These are phyloP conservation scores for Trichocladium uniseriatum DNA, from an alignment of 495 filamentous ascomycete species.

Conservation along the genomic window DNA sequence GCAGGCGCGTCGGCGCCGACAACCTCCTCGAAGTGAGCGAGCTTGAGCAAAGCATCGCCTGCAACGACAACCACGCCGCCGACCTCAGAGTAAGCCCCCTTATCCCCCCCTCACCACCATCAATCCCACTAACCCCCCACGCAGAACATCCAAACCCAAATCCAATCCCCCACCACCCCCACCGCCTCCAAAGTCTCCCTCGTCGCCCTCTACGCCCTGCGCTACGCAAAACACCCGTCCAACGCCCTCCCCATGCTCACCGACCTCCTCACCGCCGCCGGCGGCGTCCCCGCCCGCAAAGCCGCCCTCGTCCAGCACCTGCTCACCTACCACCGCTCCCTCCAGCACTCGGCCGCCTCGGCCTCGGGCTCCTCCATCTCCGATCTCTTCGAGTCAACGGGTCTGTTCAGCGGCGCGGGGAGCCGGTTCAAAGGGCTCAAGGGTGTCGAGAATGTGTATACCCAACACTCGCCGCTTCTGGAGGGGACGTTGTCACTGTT, in stretches of 20 bases:
- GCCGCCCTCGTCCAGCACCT: slow-evolving; percentile 69
- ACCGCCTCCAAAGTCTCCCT: slow-evolving; percentile 73
- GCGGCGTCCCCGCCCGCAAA: slow-evolving; percentile 59
- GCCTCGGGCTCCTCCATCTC: slow-evolving; percentile 48
- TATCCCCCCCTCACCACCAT: background rate
- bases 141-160: slow-evolving; percentile 75
- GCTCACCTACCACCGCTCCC: slow-evolving; percentile 70
- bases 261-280: slow-evolving; percentile 72
- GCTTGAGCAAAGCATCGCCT: slow-evolving; percentile 91
- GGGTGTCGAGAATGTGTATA: slow-evolving; percentile 97
- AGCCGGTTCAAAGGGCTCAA: slow-evolving; percentile 91
- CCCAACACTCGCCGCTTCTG: slow-evolving; percentile 84
- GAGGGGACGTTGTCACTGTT: slow-evolving; percentile 83
- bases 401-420: slow-evolving; percentile 82
- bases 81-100: slow-evolving; percentile 64
- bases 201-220: slow-evolving; percentile 84
- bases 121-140: background rate
- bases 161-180: slow-evolving; percentile 64
- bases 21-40: slow-evolving; percentile 88
- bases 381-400: slow-evolving; percentile 84
- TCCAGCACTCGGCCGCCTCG: slow-evolving; percentile 62
- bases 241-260: slow-evolving; percentile 73
- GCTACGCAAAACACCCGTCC: slow-evolving; percentile 76
- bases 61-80: slow-evolving; percentile 83
- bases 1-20: slow-evolving; percentile 73